Base-by-base conservation (phyloP, 2,329 filamentous ascomycete species). In the Nemania diffusa region DNA sequence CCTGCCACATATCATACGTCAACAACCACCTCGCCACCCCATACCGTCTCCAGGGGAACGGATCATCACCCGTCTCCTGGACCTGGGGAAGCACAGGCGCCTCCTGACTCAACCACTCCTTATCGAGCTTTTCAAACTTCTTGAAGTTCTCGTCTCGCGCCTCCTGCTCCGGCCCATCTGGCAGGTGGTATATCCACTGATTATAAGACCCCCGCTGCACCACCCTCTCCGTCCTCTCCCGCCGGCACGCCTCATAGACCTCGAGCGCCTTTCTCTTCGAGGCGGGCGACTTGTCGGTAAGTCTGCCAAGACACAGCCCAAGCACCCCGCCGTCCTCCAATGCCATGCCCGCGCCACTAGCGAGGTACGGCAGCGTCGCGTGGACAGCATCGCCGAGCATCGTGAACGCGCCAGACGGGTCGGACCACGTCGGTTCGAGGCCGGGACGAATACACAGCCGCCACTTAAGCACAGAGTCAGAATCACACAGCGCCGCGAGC, bases 291-390 rank as follows among this genome's bases (percentile, higher is more conserved):
- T 76, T 79, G 40, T 81, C 79, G 0, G 79, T 80, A 1, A 87
- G 69, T 4, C 81, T 80, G 0, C 81, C 81, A 0, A 89, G 80
- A 62, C 85, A 87, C 51, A 88, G 78, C 0, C 88, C 74, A 3
- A 75, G 61, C 5, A 71, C 73, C 7, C 71, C 85, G 0, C 81
- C 87, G 62, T 90, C 88, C 75, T 90, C 88, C 0, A 90, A 79
- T 3, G 84, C 84, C 87, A 89, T 89, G 1, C 87, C 87, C 0
- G 87, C 87, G 1, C 86, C 82, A 37, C 67, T 75, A 1, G 87
- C 86, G 0, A 89, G 79, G 73, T 91, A 91, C 0, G 89, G 89
- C 0, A 91, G 79, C 0, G 87, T 90, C 0, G 89, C 88, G 68
- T 91, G 68, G 20, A 69, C 66, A 4, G 69, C 86, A 71, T 91